A percentile compares a stretch with the other conserved stretches of the same genome.
These are phyloP conservation scores for Elsinoe batatas DNA, from an alignment of 2,329 filamentous ascomycete species.

Conservation along the genomic window DNA sequence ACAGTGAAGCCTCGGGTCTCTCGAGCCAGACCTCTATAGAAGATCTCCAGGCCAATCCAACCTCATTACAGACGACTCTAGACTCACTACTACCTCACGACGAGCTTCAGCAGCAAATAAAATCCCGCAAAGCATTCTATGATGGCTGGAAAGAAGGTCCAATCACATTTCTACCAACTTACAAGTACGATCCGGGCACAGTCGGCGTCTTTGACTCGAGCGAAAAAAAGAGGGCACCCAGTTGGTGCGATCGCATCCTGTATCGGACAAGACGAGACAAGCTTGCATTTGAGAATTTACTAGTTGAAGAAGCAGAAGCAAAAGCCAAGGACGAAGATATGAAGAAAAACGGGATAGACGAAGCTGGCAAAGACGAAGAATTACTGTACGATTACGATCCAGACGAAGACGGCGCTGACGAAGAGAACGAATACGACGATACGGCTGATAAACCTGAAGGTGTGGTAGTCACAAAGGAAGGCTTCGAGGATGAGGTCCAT, in stretches of 20 bases:
- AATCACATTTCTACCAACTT: constrained; percentile 84
- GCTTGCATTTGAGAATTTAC: constrained; percentile 52
- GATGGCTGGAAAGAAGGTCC: constrained; percentile 87
- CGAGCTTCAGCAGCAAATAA: constrained; percentile 67
- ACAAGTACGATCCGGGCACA: constrained; percentile 96
- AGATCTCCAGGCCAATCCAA: constrained; percentile 48
- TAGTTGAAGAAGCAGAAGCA: constrained; percentile 55
- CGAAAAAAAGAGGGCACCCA: constrained; percentile 84
- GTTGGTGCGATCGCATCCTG: constrained; percentile 93
- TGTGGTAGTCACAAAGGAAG: constrained; percentile 48
- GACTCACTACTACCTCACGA: constrained; percentile 83
- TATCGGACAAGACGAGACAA: constrained; percentile 68
- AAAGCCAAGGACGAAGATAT: constrained; percentile 73
- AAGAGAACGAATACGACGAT: constrained; percentile 43
- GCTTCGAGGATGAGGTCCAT: constrained; percentile 44
- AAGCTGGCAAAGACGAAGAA: constrained; percentile 65
- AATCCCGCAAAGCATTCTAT: constrained; percentile 67
- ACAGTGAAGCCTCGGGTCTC: neutral
- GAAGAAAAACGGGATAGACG: constrained; percentile 66
- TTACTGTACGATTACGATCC: constrained; percentile 88
- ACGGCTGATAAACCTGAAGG: constrained; percentile 40
- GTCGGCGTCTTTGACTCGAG: constrained; percentile 88
- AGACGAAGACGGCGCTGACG: constrained; percentile 55
- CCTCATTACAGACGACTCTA: constrained; percentile 79
- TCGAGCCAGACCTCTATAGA: neutral